Base-by-base conservation (phyloP, 495 filamentous ascomycete species). In the Aspergillus coremiiformis region DNA sequence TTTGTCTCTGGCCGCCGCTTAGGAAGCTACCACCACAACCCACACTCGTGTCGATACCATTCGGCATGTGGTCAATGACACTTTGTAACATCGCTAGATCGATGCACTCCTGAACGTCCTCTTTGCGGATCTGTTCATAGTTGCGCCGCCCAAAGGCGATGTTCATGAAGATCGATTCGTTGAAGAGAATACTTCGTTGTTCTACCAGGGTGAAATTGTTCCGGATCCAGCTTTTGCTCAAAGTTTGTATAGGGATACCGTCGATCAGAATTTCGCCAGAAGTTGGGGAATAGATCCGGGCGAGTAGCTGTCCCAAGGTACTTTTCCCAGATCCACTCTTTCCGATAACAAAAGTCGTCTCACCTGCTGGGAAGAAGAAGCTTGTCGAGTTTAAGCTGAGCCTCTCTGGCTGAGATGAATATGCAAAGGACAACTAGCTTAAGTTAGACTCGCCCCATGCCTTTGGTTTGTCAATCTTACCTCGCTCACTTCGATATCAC, bases 311-410 rank as follows among this genome's bases (percentile, higher is more conserved):
- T 2, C 84, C 82, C 8, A 98, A 61, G 0, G 93, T 97, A 60
- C 88, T 95, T 64, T 98, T 98, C 0, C 93, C 93, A 11, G 90
- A 95, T 1, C 93, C 93, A 57, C 90, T 95, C 48, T 76, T 77
- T 2, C 93, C 93, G 48, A 96, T 78, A 6, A 98, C 74, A 55
- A 94, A 97, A 3, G 82, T 89, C 5, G 86, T 84, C 59, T 86
- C 71, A 0, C 86, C 83, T 0, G 85, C 74, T 1, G 80, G 79
- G 54, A 97, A 95, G 54, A 75, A 77, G 41, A 95, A 79, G 14
- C 68, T 80, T 1, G 70, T 69, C 9, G 77, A 73, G 0, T 79
- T 66, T 6, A 97, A 74, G 19, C 83, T 85, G 0, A 66, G 49
- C 52, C 81, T 79, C 1, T 79, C 67, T 0, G 82, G 83, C 20